phyloP scores from a whole-genome alignment of 805 yeast genomes.

The Metschnikowia reukaufii region DNA sequence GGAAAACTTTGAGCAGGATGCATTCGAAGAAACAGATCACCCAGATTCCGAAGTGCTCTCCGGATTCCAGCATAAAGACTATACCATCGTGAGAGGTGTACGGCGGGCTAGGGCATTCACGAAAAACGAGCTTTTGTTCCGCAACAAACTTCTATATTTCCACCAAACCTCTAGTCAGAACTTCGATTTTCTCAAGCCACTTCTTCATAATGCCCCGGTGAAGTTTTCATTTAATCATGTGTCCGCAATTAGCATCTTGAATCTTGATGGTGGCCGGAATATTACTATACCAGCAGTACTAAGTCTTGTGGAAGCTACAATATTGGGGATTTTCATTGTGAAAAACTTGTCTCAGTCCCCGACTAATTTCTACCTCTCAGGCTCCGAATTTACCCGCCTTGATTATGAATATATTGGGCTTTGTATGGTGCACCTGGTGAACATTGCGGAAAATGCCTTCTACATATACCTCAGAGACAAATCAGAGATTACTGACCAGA shows the following conservation, averaged over 20 bases:
- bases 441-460: slow-evolving; percentile 35
- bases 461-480: slow-evolving; percentile 58
- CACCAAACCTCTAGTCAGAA: slow-evolving; percentile 37
- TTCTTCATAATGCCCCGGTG: slow-evolving; percentile 12
- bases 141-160: slow-evolving; percentile 53
- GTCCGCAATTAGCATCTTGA: slow-evolving; percentile 15
- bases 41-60: slow-evolving; percentile 19
- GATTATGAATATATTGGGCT: slow-evolving; percentile 45
- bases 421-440: slow-evolving; percentile 67
- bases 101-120: slow-evolving; percentile 37
- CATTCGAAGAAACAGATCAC: slow-evolving; percentile 27
- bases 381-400: slow-evolving; percentile 1
- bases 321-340: slow-evolving; percentile 14
- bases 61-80: slow-evolving; percentile 5
- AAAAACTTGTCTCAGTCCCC: not conserved
- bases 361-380: not conserved
- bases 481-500: slow-evolving; percentile 12
- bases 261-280: slow-evolving; percentile 6
- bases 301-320: slow-evolving; percentile 16
- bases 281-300: not conserved
- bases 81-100: slow-evolving; percentile 13
- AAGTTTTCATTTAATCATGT: slow-evolving; percentile 10
- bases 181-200: slow-evolving; percentile 14
- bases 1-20: slow-evolving; percentile 22
- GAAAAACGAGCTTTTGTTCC: slow-evolving; percentile 51